Evolutionary conservation across 352 stramenopile species (phyloP), one percentile per base, ranked within the genome.

Genomic region (Blastocystis sp.): DNA sequence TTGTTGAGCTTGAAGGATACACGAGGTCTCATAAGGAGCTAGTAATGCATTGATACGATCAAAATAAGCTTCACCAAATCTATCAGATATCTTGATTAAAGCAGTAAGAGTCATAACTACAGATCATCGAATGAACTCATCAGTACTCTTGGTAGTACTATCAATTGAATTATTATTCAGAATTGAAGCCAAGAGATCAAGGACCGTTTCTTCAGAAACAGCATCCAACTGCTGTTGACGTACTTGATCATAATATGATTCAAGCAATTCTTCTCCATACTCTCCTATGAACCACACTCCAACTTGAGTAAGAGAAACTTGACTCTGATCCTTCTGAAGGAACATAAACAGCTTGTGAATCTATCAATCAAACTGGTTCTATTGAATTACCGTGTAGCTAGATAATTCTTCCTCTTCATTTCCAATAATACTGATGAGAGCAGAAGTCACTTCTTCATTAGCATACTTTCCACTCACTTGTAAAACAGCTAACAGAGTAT

Each of bases 401-500:
- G 95, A 87, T 94, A 96, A 89, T n/a, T 39, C 43, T 32, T 86
- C 75, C 61, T 86, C 75, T 35, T 86, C 61, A 27, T 86, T 75
- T 27, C 75, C 75, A 24, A 86, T 56, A 29, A 86, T 86, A 51
- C 51, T 77, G n/a, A 86, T 59, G 7, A 86, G 35, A 42, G 75
- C 61, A 4, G 57, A 75, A 14, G 61, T 59, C 42, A 99, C 97
- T 89, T 93, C 92, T 63, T 96, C 92, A 81, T 95, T 93, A 12
- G 93, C 93, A 77, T 97, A 92, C 59, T 93, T 94, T 42, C 96
- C 96, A 21, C 95, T 95, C 90, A 99, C 98, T 57, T 95, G 97
- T 12, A 99, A 91, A 93, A 98, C 98, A 63, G 95, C 98, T 88
- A 99, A 97, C 39, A 99, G 88, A 54, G 95, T 98, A 89, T 99